phyloP scores from a whole-genome alignment of 306 rosid genomes.

The Benincasa hispida region DNA sequence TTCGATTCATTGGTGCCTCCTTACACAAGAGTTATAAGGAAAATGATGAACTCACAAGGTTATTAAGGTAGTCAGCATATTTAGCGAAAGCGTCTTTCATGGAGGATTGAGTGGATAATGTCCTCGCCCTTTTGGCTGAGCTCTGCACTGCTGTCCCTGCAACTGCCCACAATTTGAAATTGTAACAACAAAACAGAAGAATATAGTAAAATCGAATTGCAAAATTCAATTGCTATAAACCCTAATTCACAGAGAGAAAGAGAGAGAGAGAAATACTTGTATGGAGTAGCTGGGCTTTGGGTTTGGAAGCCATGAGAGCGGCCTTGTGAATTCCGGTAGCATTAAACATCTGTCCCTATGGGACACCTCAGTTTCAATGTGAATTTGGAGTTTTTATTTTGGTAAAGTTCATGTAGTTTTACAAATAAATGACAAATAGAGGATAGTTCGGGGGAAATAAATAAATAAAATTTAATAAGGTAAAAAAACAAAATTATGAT shows the following conservation, averaged over 20 bases:
- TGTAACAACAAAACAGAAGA: not conserved
- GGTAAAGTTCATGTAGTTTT: no score
- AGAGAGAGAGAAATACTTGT: constrained; percentile 16
- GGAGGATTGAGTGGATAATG: constrained; percentile 41
- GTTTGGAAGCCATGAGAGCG: constrained; percentile 30
- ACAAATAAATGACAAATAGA: no score
- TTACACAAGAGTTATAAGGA: not conserved
- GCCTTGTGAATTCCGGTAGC: constrained; percentile 13
- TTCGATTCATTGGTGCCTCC: not conserved
- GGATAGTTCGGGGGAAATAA: no score
- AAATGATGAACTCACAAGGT: constrained; percentile 38
- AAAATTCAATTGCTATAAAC: not conserved
- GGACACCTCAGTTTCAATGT: not conserved
- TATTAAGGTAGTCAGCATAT: constrained; percentile 55
- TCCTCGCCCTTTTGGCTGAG: constrained; percentile 42
- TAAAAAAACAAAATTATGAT: no score
- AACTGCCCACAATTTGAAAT: constrained; percentile 11
- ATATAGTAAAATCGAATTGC: not conserved
- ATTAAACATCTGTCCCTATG: not conserved
- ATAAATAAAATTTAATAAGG: no score
- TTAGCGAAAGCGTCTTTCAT: constrained; percentile 54
- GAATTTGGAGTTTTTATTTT: no score
- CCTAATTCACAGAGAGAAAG: not conserved
- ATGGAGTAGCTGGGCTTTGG: constrained; percentile 44
- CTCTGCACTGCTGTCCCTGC: constrained; percentile 30